A percentile compares a stretch with the other conserved stretches of the same genome.
phyloP scores from a whole-genome alignment of 2,329 filamentous ascomycete species.

The Chaetomiaceae sp. region DNA sequence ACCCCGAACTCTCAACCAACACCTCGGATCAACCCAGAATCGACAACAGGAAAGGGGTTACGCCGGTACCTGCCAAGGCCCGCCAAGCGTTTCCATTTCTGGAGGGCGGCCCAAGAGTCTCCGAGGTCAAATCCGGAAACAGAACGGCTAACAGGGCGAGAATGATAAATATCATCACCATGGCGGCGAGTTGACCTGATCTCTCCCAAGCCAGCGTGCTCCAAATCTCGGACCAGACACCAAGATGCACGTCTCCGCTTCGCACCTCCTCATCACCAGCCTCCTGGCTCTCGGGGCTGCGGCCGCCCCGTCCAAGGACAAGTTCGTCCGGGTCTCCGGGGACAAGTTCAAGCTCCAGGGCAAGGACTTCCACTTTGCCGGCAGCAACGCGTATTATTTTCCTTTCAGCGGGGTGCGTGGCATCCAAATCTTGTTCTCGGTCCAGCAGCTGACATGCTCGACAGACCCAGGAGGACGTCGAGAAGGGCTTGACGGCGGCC shows the following conservation, averaged over 20 bases:
- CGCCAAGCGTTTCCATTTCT: not conserved
- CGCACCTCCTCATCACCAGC: constrained; percentile 13
- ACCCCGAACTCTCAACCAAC: not conserved
- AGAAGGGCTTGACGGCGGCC: constrained; percentile 42
- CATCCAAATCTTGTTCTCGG: not conserved
- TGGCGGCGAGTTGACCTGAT: no score
- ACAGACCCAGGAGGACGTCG: constrained; percentile 45
- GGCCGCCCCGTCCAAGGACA: constrained; percentile 19
- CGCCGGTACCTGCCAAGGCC: constrained; percentile 6
- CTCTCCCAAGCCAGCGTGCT: not conserved
- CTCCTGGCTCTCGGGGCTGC: constrained; percentile 16
- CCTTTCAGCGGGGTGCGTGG: constrained; percentile 47
- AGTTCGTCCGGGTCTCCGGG: constrained; percentile 46
- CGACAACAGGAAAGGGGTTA: not conserved
- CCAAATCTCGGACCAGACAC: not conserved
- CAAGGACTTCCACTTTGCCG: constrained; percentile 53
- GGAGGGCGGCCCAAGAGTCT: constrained; percentile 13
- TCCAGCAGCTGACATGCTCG: constrained; percentile 2
- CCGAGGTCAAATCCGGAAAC: not conserved
- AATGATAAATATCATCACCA: constrained; percentile 7
- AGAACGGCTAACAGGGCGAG: no score
- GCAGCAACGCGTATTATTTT: constrained; percentile 54
- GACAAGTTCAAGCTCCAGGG: constrained; percentile 51
- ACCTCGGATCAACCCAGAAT: not conserved
- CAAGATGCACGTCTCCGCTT: constrained; percentile 14